Base-by-base conservation (phyloP, 208 protist species). In the Trypanosoma scelopori region DNA sequence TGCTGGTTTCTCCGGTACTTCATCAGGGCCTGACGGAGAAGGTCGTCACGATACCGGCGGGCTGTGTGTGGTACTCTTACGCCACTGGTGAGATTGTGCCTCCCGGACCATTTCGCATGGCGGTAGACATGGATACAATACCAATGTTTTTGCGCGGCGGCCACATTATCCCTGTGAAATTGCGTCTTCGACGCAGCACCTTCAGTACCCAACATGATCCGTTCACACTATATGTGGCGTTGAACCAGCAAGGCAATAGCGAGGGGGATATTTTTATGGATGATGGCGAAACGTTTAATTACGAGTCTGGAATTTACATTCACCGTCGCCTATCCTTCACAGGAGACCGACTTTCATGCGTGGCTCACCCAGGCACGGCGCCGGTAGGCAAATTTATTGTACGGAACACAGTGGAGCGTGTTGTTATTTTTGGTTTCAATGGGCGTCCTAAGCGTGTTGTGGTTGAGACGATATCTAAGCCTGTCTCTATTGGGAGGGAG, bases 111-210 rank as follows among this genome's bases (percentile, higher is more conserved):
- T 39, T 53, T 55, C 51, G 30, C 25, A 56, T 98, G 46, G 60
- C 74, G n/a, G 91, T 94, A 1, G 76, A 89, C 32, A 59, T 91
- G 35, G 74, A 85, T 13, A 89, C 83, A n/a, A 98, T 98, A 23
- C 96, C 97, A 22, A 79, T 98, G 28, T 98, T 96, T 64, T 62
- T 98, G 42, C 76, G 93, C 16, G 97, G 93, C 35, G 98, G 98
- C 27, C 79, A 87, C 57, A 87, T 99, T 47, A 57, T 99, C 28
- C 86, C 97, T 7, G 81, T 84, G 41, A 92, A 97, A 71, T 75
- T 98, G 50, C 84, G 97, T 28, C 59, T 95, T 5, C 85, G 98
- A 46, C 85, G 97, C 61, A 91, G 70, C 45, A 91, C 90, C 1
- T 56, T 59, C 42, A 81, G 82, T 5, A 96, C 95, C 48, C 63